A percentile compares a stretch with the other conserved stretches of the same genome.
Conservation (phyloP, 768 basidiomycete genomes). For the Suillus placidus region DNA sequence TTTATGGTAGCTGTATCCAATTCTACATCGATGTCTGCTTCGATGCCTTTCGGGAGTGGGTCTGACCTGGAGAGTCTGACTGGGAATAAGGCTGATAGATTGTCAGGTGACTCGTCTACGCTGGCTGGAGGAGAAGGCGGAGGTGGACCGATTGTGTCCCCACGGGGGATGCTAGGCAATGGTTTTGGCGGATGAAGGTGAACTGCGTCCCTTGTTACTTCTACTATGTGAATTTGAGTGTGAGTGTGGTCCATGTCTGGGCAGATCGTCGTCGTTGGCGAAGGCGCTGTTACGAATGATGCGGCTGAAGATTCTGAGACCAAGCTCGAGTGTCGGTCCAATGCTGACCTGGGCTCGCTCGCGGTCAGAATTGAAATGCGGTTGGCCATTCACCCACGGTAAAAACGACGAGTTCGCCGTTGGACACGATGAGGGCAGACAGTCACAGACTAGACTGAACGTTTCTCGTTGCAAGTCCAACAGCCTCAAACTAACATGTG, state of each 20-base stretch:
- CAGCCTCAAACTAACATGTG: not conserved
- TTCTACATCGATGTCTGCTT: conserved; percentile 29
- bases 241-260: conserved; percentile 28
- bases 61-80: conserved; percentile 24
- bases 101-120: conserved; percentile 28
- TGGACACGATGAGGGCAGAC: not conserved
- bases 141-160: conserved; percentile 48
- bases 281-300: conserved; percentile 32
- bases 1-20: conserved; percentile 21
- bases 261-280: conserved; percentile 26
- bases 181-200: conserved; percentile 40
- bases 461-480: conserved; percentile 5
- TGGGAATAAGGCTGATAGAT: conserved; percentile 33
- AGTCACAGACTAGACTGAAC: not conserved
- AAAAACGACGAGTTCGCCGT: not conserved
- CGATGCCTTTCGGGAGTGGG: conserved; percentile 27
- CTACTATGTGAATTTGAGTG: conserved; percentile 54
- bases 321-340: conserved; percentile 25
- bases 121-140: conserved; percentile 59
- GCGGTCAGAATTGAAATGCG: conserved; percentile 21
- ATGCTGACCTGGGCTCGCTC: conserved; percentile 17
- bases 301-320: conserved; percentile 26
- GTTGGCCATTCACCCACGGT: conserved; percentile 9
- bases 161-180: conserved; percentile 36
- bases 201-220: conserved; percentile 53